Base-by-base conservation (phyloP, 495 filamentous ascomycete species). In the Penicillium diatomitis region DNA sequence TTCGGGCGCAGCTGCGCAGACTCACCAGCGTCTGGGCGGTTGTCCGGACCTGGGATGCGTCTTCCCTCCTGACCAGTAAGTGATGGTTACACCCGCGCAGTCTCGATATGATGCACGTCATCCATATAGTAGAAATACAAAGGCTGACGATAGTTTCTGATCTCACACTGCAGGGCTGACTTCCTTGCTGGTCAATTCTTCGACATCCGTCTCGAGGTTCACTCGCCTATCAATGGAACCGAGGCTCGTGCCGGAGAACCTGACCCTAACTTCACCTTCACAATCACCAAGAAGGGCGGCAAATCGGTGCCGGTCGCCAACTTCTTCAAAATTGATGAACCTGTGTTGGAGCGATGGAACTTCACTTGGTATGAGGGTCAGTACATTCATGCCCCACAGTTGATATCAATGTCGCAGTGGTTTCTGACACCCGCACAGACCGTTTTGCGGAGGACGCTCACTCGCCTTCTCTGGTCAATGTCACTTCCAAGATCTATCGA, bases 121-220 rank as follows among this genome's bases (percentile, higher is more conserved):
- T 5, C 41, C 8, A n/a, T 20, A 6, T 12, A 20, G 20, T 20
- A 20, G 20, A 2, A 8, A 5, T 4, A 12, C 9, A 10, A 37
- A 20, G 20, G 20, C 38, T 44, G 32, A 39, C n/a, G 37, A 5
- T 50, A 11, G 32, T 10, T 7, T 4, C 10, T 6, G 29, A 12
- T 29, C 5, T 31, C 31, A 1, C 20, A 10, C 20, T 4, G 4
- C 31, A 76, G 72, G 48, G 69, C 70, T 34, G 85, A 88, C 54
- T 87, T 88, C 70, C 72, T 88, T 0, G 74, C 85, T 3, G 85
- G 85, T 29, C 83, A 87, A 61, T 80, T 75, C 56, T 88, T 88
- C 56, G 85, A 88, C 61, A 80, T 88, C 48, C 81, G 85, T 28
- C 74, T 88, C 29, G 85, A 88, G 63, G 77, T 88, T 33, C 85